A percentile compares a stretch with the other conserved stretches of the same genome.
phyloP scores from a whole-genome alignment of 257 asterid species.

The Lycium barbarum region DNA sequence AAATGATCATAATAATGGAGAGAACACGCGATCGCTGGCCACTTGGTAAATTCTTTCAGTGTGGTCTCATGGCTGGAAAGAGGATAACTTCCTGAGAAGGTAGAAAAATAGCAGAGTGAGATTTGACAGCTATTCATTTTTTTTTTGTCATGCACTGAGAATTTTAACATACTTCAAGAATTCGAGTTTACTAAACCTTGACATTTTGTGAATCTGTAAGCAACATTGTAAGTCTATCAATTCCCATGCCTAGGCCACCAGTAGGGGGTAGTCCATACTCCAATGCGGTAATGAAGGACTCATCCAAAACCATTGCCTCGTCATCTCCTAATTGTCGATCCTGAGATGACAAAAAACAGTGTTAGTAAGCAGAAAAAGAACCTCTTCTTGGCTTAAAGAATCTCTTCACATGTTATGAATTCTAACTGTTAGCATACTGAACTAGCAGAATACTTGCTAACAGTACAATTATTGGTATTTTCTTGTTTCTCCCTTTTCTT shows the following conservation, averaged over 20 bases:
- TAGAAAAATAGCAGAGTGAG: neutral
- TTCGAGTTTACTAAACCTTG: neutral
- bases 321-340: slow-evolving; percentile 31
- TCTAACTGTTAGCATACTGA: neutral
- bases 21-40: neutral
- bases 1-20: neutral
- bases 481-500: too few species aligned
- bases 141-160: neutral
- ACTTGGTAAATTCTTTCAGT: neutral
- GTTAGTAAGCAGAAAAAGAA: neutral
- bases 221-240: slow-evolving; percentile 30
- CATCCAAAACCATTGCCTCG: slow-evolving; percentile 30
- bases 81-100: slow-evolving; percentile 23
- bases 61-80: slow-evolving; percentile 29
- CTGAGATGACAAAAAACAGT: neutral
- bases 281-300: slow-evolving; percentile 12
- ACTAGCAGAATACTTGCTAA: too few species aligned
- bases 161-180: too few species aligned
- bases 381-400: too few species aligned
- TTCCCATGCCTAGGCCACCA: slow-evolving; percentile 29
- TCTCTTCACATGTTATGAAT: neutral
- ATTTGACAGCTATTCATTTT: neutral
- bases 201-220: slow-evolving; percentile 32
- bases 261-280: slow-evolving; percentile 31
- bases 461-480: too few species aligned